Base-by-base conservation (phyloP, 176 grass and related monocot genomes). In the Puya raimondii region DNA sequence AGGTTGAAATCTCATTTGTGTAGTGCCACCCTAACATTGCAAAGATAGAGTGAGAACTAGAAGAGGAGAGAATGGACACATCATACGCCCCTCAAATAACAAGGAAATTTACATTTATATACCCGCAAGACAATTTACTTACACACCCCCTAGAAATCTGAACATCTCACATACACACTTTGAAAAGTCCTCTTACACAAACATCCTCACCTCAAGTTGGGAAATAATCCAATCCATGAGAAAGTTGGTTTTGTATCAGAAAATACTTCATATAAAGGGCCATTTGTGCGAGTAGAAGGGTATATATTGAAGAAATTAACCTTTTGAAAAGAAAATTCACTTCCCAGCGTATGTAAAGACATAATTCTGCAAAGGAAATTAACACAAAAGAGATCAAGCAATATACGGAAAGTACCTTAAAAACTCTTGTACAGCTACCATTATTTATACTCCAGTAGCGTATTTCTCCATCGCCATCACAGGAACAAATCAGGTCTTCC, bases 391-490 rank as follows among this genome's bases (percentile, higher is more conserved):
- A 42, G 33, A 42, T 42, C 33, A 42, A 42, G 33, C 33, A 42
- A 42, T 42, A 42, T 42, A 42, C 33, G 33, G 33, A 42, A 5
- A 18, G 64, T 75, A 97, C 93, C 89, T 97, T 90, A 67, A 97
- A 92, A 48, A 85, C 86, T 50, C 88, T 83, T 47, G 86, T 68
- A 64, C 89, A 97, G 51, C 89, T 97, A 72, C 93, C 93, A 74
- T 97, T 97, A 27, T 88, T 97, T 67, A 97, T 97, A 79, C 89
- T 97, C 93, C 93, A 97, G 76, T 86, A 84, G 22, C 93, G 93
- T 61, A 97, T 81, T 80, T 97, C 89, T 51, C 88, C 88, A 72
- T 97, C 89, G 69, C 48, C 65, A 77, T 97, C 93, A 67, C 93
- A 92, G 23, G 93, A 97, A 65, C 93, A 97, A 73, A 97, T 97